phyloP scores from a whole-genome alignment of 495 filamentous ascomycete species.

The Pyronema omphalodes region DNA sequence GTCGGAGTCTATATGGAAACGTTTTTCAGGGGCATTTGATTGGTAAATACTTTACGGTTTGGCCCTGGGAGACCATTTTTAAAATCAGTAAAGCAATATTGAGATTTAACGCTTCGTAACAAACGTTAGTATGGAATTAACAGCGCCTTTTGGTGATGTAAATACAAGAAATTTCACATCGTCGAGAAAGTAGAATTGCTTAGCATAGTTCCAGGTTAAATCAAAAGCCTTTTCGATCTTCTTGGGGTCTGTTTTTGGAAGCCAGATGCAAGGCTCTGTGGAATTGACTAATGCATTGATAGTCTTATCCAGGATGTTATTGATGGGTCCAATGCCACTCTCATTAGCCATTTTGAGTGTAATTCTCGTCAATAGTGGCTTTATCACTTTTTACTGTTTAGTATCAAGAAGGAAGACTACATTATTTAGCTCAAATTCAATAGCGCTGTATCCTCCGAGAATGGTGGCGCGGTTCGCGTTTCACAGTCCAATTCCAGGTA shows the following conservation, averaged over 20 bases:
- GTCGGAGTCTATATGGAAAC: constrained; percentile 44
- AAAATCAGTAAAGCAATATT: constrained; percentile 36
- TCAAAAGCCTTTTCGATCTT: neutral
- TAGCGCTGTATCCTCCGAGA: neutral
- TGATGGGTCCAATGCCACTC: neutral
- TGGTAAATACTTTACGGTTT: constrained; percentile 41
- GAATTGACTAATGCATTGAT: neutral
- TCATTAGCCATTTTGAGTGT: neutral
- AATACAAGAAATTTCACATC: constrained; percentile 13
- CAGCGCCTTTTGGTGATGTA: constrained; percentile 5
- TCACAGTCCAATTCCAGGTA: neutral
- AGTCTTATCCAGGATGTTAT: neutral
- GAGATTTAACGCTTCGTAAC: constrained; percentile 45
- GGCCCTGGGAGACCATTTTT: constrained; percentile 18
- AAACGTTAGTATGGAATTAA: constrained; percentile 40
- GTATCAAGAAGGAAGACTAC: neutral
- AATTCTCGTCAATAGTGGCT: neutral
- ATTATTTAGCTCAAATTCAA: neutral
- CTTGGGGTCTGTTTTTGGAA: neutral
- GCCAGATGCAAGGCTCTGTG: neutral
- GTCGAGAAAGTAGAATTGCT: constrained; percentile 28
- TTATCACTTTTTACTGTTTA: neutral
- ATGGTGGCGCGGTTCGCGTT: neutral
- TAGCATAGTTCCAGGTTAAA: neutral
- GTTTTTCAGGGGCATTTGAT: constrained; percentile 33